Base-by-base conservation (phyloP, 305 asterid species). In the Ilex paraguariensis region DNA sequence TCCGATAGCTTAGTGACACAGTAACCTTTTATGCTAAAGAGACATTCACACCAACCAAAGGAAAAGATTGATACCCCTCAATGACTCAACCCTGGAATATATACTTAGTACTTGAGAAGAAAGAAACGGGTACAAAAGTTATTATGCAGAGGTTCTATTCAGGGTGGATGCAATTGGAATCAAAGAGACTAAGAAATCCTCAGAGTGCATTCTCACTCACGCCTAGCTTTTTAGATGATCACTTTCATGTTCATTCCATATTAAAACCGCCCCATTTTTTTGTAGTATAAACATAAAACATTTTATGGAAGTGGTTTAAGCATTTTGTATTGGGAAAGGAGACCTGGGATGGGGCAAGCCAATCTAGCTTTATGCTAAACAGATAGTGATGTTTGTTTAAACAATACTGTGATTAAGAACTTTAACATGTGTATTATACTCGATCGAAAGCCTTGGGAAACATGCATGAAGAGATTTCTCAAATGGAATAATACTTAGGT, bases 281-380 rank as follows among this genome's bases (percentile, higher is more conserved):
- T 63, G 13, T 36, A 21, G 67, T 8, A 36, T 11, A 63, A 39
- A 10, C 16, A 42, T n/a, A 55, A 55, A 55, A n/a, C 33, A 39
- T 21, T 36, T 36, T 36, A 36, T 36, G 42, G 9, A 36, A 36
- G 42, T 5, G 4, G 9, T 36, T 36, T 36, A 21, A 21, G 28
- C 28, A 21, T 21, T 21, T 21, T 21, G 28, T 21, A 21, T 21
- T 21, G 42, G 42, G 9, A 36, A 36, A 2, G 42, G 42, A 36
- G 3, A 5, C 42, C 6, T 8, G 28, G 11, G 15, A 14, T 30
- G 55, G 14, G 50, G 13, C 45, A 42, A 50, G 28, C 5, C 54
- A 55, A 30, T 44, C 54, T 42, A 56, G 56, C 68, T 64, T 44
- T 64, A 64, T 15, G 61, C 68, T 30, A 31, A 64, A 56, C 61